These are phyloP conservation scores for Phytophthora fragariaefolia DNA, from an alignment of 352 stramenopile species.

Conservation along the genomic window DNA sequence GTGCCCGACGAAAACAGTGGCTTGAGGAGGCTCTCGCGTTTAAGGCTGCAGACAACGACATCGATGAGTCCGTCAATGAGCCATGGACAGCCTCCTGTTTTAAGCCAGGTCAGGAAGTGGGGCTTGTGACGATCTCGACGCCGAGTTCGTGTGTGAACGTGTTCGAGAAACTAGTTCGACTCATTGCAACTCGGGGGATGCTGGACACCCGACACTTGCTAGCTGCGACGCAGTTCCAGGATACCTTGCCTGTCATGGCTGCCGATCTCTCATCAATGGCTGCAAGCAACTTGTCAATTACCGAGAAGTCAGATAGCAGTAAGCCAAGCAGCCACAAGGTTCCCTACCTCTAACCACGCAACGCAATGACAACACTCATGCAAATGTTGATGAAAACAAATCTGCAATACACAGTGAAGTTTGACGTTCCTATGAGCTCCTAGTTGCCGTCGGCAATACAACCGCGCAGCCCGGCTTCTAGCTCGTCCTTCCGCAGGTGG, in stretches of 20 bases:
- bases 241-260: conserved; percentile 27
- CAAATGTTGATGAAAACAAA: conserved; percentile 2
- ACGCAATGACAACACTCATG: background rate
- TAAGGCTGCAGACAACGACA: conserved; percentile 2
- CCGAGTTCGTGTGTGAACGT: conserved; percentile 45
- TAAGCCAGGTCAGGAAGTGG: conserved; percentile 33
- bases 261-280: conserved; percentile 8
- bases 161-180: conserved; percentile 61
- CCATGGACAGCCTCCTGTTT: conserved; percentile 34
- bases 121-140: conserved; percentile 33
- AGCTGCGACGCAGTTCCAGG: conserved; percentile 24
- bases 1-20: conserved; percentile 44
- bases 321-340: conserved; percentile 19
- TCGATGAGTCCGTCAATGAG: conserved; percentile 25
- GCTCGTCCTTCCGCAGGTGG: conserved; percentile 46
- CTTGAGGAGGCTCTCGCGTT: conserved; percentile 36
- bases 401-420: conserved; percentile 2
- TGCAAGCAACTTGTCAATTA: conserved; percentile 6
- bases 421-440: background rate
- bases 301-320: conserved; percentile 20
- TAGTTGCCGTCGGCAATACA: conserved; percentile 44
- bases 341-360: conserved; percentile 13
- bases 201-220: conserved; percentile 23
- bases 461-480: conserved; percentile 43
- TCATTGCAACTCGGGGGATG: conserved; percentile 52